Evolutionary conservation across 306 rosid genomes (phyloP).

Genomic region (Cucumis hystrix): DNA sequence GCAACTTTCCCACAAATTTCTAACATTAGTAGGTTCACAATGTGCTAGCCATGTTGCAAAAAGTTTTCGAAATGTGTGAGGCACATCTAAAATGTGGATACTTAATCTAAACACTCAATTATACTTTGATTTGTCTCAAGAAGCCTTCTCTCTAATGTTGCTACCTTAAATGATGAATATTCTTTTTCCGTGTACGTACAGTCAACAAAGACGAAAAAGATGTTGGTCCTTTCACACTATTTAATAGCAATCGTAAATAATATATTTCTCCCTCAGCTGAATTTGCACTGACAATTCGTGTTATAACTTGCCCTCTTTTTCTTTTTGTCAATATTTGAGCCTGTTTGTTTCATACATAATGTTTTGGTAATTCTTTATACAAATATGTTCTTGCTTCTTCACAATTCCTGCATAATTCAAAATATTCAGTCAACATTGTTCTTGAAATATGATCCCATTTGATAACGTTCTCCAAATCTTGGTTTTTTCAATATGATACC

Average conservation of each 20-base stretch:
- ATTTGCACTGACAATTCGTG: no score
- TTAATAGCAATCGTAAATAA: no score
- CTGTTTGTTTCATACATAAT: no score
- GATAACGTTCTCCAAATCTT: no score
- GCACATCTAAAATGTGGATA: not conserved
- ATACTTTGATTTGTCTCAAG: not conserved
- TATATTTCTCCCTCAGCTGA: not conserved
- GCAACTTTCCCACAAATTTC: not conserved
- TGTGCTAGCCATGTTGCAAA: not conserved
- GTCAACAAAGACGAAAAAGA: not conserved
- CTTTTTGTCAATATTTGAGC: no score
- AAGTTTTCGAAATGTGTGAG: not conserved
- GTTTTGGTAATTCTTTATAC: not conserved
- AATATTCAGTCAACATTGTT: no score
- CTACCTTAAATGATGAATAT: not conserved
- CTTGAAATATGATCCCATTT: no score
- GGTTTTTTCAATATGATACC: no score
- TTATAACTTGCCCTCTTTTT: no score
- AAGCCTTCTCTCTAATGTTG: not conserved
- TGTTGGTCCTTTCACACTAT: not conserved
- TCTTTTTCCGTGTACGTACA: not conserved
- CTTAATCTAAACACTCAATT: not conserved
- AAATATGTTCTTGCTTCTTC: no score
- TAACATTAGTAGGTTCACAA: no score
- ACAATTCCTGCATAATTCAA: no score